Evolutionary conservation across 768 basidiomycete species (phyloP).

Genomic region (Hydnomerulius pinastri): DNA sequence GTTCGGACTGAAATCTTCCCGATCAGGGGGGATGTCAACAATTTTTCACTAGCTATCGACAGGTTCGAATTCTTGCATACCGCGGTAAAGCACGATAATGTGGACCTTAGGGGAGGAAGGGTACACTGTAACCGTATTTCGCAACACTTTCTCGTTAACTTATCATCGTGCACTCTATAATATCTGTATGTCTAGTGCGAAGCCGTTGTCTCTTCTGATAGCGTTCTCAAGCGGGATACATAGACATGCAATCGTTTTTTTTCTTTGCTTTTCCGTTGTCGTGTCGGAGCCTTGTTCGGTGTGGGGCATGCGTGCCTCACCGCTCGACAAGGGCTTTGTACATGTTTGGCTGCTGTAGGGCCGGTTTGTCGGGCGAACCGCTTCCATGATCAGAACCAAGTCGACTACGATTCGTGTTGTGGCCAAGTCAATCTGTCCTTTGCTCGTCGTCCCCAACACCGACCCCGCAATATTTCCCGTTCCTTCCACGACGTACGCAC

Average conservation of each 20-base stretch:
- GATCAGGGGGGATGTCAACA: constrained; percentile 1
- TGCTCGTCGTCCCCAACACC: constrained; percentile 32
- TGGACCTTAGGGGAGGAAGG: constrained; percentile 19
- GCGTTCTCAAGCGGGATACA: not conserved
- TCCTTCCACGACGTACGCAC: constrained; percentile 19
- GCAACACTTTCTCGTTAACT: constrained; percentile 21
- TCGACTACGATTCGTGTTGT: constrained; percentile 27
- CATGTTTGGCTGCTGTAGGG: constrained; percentile 37
- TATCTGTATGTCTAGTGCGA: constrained; percentile 25
- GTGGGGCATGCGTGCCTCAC: too few relatives aligned
- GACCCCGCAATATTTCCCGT: constrained; percentile 19
- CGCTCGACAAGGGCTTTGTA: too few relatives aligned
- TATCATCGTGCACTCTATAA: constrained; percentile 25
- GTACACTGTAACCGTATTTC: constrained; percentile 36
- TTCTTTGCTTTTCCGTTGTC: not conserved
- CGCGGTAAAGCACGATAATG: constrained; percentile 29
- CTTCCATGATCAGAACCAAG: constrained; percentile 19
- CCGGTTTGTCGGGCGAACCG: constrained; percentile 27
- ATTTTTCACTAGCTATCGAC: constrained; percentile 15
- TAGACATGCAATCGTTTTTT: not conserved
- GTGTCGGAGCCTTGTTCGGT: too few relatives aligned
- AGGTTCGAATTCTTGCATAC: constrained; percentile 35
- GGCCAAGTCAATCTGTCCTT: constrained; percentile 28
- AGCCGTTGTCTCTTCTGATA: constrained; percentile 5
- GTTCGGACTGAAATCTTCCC: constrained; percentile 18